Evolutionary conservation across 2,329 filamentous ascomycete species (phyloP).

Genomic region (Drechslerella dactyloides): DNA sequence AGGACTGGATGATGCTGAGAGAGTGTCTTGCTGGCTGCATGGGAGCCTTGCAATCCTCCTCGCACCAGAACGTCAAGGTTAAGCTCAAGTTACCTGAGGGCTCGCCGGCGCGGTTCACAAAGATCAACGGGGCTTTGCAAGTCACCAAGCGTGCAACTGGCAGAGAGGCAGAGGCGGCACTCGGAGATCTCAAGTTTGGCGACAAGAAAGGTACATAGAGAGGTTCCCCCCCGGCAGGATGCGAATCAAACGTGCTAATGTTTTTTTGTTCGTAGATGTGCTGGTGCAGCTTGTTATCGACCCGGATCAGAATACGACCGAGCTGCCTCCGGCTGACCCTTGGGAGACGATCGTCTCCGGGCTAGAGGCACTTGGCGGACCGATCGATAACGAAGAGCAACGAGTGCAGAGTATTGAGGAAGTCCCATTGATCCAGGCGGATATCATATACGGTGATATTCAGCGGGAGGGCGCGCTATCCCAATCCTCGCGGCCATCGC

Average conservation of each 20-base stretch:
- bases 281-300: slow-evolving; percentile 91
- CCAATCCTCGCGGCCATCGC: slow-evolving; percentile 84
- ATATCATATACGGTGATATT: slow-evolving; percentile 91
- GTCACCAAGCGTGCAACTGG: slow-evolving; percentile 96
- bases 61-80: slow-evolving; percentile 97
- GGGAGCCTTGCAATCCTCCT: slow-evolving; percentile 87
- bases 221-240: background rate
- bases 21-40: slow-evolving; percentile 94
- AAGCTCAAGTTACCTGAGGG: slow-evolving; percentile 93
- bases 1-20: slow-evolving; percentile 99
- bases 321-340: slow-evolving; percentile 86
- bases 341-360: slow-evolving; percentile 98
- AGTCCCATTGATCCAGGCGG: slow-evolving; percentile 90
- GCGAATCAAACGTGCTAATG: slow-evolving; percentile 45
- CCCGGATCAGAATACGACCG: slow-evolving; percentile 80
- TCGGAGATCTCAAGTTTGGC: slow-evolving; percentile 91
- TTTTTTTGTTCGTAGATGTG: slow-evolving; percentile 68
- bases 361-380: slow-evolving; percentile 87
- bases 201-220: slow-evolving; percentile 73
- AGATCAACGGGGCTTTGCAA: slow-evolving; percentile 94
- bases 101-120: slow-evolving; percentile 96
- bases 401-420: slow-evolving; percentile 87
- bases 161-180: slow-evolving; percentile 86
- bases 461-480: slow-evolving; percentile 84
- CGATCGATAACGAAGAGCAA: slow-evolving; percentile 83